Conservation (phyloP, 73 alveolate species). For the Paramecium tetraurelia region DNA sequence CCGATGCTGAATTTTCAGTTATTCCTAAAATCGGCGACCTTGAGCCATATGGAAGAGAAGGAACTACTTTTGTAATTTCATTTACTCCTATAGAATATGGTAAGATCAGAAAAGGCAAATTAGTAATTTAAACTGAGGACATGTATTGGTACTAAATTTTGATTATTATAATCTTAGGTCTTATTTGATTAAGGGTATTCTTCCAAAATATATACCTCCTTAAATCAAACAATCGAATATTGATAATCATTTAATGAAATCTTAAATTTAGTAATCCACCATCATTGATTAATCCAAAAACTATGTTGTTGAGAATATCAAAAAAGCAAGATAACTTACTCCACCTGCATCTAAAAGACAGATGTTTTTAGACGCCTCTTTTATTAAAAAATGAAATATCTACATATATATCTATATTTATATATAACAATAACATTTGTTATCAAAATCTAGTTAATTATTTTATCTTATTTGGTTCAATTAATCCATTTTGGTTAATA, state of each 20-base stretch:
- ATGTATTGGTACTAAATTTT: slow-evolving; percentile 83
- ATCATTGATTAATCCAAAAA: background rate
- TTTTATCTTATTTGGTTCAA: slow-evolving; percentile 40
- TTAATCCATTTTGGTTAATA: background rate
- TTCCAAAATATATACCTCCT: slow-evolving; percentile 57
- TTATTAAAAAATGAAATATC: background rate
- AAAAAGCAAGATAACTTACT: background rate
- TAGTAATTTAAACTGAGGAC: slow-evolving; percentile 96
- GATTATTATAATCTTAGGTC: background rate
- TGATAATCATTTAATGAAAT: background rate
- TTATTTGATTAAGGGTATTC: slow-evolving; percentile 50
- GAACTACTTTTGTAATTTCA: slow-evolving; percentile 93
- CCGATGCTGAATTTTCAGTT: slow-evolving; percentile 94
- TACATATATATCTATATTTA: background rate
- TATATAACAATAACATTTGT: background rate
- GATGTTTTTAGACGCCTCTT: background rate
- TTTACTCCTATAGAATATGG: slow-evolving; percentile 98
- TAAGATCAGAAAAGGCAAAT: slow-evolving; percentile 91
- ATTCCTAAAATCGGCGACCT: slow-evolving; percentile 92
- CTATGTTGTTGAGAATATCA: background rate
- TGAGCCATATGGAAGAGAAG: slow-evolving; percentile 91
- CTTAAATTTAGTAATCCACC: background rate
- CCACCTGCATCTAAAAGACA: background rate
- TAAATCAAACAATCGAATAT: slow-evolving; percentile 22
- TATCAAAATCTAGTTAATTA: background rate